These are phyloP conservation scores for Mrakia frigida DNA, from an alignment of 768 basidiomycete species.

Conservation along the genomic window DNA sequence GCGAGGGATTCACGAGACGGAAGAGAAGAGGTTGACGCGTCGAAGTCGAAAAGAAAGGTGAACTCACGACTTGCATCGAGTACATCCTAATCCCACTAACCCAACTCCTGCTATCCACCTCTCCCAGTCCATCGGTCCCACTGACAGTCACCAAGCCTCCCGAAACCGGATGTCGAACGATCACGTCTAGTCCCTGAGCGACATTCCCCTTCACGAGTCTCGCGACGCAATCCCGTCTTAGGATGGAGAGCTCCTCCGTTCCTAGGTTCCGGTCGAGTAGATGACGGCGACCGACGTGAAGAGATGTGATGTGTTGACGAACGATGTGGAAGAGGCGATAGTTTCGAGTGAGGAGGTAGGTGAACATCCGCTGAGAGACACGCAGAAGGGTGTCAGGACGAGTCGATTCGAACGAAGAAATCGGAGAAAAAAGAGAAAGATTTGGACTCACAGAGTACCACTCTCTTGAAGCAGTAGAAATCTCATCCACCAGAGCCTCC, in stretches of 20 bases:
- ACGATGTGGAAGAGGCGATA: constrained; percentile 84
- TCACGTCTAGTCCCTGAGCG: constrained; percentile 85
- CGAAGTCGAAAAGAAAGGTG: neutral
- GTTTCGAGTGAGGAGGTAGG: constrained; percentile 80
- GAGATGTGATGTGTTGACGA: constrained; percentile 78
- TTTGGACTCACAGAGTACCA: constrained; percentile 60
- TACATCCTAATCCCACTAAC: constrained; percentile 87
- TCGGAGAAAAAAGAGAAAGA: neutral
- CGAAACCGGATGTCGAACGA: constrained; percentile 90
- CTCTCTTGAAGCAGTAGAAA: constrained; percentile 90
- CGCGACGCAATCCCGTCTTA: constrained; percentile 80
- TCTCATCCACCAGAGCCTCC: constrained; percentile 94
- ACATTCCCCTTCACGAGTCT: constrained; percentile 84
- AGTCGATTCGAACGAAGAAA: constrained; percentile 43
- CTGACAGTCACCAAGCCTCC: constrained; percentile 71
- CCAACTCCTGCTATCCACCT: constrained; percentile 74
- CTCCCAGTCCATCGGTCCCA: constrained; percentile 73
- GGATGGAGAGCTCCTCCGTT: constrained; percentile 72
- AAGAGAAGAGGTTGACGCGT: too few species aligned
- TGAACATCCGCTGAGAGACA: constrained; percentile 59
- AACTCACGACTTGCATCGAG: constrained; percentile 62
- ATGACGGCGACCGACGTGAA: constrained; percentile 87
- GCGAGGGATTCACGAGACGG: too few species aligned
- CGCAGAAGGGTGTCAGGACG: constrained; percentile 15
- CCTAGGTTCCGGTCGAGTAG: constrained; percentile 80